phyloP scores from a whole-genome alignment of 768 basidiomycete genomes.

The Agaricus subrufescens region DNA sequence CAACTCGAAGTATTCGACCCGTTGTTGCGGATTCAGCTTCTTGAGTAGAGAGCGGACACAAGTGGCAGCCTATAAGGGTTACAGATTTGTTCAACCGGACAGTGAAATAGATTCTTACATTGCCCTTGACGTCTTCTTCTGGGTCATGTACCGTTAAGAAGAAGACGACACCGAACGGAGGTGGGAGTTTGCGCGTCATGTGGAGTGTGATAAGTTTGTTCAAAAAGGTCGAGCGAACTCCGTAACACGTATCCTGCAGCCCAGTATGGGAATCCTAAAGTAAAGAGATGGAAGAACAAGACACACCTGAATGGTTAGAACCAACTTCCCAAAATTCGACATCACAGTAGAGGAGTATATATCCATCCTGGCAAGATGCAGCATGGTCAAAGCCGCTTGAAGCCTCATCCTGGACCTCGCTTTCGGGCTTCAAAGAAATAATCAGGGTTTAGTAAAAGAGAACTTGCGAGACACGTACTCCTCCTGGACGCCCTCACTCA shows the following conservation, averaged over 20 bases:
- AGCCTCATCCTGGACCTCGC: constrained; percentile 77
- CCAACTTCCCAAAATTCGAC: constrained; percentile 62
- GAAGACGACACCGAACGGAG: constrained; percentile 77
- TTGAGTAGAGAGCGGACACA: constrained; percentile 49
- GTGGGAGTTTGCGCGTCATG: constrained; percentile 56
- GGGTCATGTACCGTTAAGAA: constrained; percentile 92
- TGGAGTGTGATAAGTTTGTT: constrained; percentile 66
- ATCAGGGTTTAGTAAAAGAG: neutral
- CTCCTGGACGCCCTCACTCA: constrained; percentile 39
- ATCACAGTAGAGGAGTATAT: constrained; percentile 53
- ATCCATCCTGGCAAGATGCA: constrained; percentile 67
- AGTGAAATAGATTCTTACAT: constrained; percentile 37
- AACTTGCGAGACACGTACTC: constrained; percentile 30
- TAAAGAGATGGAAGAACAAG: neutral
- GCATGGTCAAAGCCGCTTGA: constrained; percentile 73
- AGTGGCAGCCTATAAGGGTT: constrained; percentile 41
- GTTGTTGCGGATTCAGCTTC: constrained; percentile 47
- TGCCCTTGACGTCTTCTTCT: constrained; percentile 68
- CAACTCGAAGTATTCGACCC: constrained; percentile 70
- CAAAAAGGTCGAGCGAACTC: constrained; percentile 78
- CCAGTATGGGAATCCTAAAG: neutral
- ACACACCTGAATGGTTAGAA: constrained; percentile 72
- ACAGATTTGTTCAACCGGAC: neutral
- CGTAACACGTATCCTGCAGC: constrained; percentile 78
- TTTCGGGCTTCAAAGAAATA: constrained; percentile 36